Evolutionary conservation across 1,284 basidiomycete genomes (phyloP), one percentile per base, ranked within the genome.

Genomic region (Caloboletus firmus): DNA sequence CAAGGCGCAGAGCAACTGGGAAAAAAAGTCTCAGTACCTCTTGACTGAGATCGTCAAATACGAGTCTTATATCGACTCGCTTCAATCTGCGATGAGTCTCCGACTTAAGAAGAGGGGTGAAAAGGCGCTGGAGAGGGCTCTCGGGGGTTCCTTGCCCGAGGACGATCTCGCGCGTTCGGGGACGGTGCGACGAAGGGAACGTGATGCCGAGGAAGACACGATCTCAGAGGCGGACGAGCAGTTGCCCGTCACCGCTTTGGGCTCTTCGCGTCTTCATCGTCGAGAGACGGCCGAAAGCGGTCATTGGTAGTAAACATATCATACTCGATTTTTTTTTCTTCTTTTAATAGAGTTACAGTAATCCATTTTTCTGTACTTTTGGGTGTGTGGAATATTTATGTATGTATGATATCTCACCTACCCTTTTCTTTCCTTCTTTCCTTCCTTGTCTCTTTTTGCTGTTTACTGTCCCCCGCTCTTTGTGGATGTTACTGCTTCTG

Each of bases 21-120:
- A 93, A 70, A 87, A 87, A 64, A 95, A 92, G 69, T 92, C 89
- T 9, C 86, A 91, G 65, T 92, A 93, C 70, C 76, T 98, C 41
- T 78, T 95, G 52, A 84, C 88, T 15, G 96, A 99, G 74, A 91
- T 94, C 46, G 90, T 94, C 69, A 98, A 98, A 70, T 99, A 97
- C 72, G 87, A 93, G 50, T 90, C 89, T n/a, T 99, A 99, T 71
- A 87, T 95, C 55, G 93, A 97, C 58, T 90, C 91, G 8, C 77
- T 99, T 28, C 83, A 88, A 66, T 73, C 78, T 17, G 93, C 89
- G 24, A 95, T 95, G 82, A 74, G 76, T 8, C 79, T 94, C 37
- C 83, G 93, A 44, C 74, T 95, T 54, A 91, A 91, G 75, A 91
- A 86, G 68, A 83, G 91, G 53, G 92, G 91, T 26, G 91, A 94